Base-by-base conservation (phyloP, 495 filamentous ascomycete species). In the Schizothecium vesticola region DNA sequence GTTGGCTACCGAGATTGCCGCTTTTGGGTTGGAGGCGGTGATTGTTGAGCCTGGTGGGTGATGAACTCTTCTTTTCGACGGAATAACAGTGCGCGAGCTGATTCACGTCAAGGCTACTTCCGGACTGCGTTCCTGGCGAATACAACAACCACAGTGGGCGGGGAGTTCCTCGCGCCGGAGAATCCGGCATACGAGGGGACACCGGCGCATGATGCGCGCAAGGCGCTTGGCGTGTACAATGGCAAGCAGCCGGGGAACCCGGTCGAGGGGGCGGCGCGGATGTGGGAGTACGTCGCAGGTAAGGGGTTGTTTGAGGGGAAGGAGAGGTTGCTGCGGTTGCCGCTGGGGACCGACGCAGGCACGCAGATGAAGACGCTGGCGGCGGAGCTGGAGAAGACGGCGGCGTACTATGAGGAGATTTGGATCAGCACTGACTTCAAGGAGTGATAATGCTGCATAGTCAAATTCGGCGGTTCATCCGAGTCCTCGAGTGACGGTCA, bases 211-310 rank as follows among this genome's bases (percentile, higher is more conserved):
- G 24, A 57, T 23, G 64, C 64, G 23, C 22, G 66, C 9, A 36
- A 66, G 36, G 67, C 58, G 10, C 73, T 73, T 63, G 7, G 29
- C 8, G 21, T 11, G 10, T 57, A 57, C 7, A 64, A 71, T 64
- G 76, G 77, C 10, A 74, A 71, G 64, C 78, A 83, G 74, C 61
- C 51, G 1, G 82, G 82, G 5, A 79, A 84, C 68, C 79, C 80
- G 1, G 72, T 63, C 4, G 80, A 82, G 71, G 81, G 61, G 10
- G 61, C 61, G 61, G 61, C 36, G 36, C n/a, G 61, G 22, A 64
- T 64, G 61, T 64, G 61, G 61, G 61, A 64, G 61, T 64, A 56
- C 26, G 61, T 64, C 10, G 61, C 61, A 3, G 61, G 61, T 0
- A 33, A 55, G 36, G 61, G 61, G 23, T 23, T 64, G 61, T 64